Conservation (phyloP, 129 eudicot species). For the Helichrysum umbraculigerum region DNA sequence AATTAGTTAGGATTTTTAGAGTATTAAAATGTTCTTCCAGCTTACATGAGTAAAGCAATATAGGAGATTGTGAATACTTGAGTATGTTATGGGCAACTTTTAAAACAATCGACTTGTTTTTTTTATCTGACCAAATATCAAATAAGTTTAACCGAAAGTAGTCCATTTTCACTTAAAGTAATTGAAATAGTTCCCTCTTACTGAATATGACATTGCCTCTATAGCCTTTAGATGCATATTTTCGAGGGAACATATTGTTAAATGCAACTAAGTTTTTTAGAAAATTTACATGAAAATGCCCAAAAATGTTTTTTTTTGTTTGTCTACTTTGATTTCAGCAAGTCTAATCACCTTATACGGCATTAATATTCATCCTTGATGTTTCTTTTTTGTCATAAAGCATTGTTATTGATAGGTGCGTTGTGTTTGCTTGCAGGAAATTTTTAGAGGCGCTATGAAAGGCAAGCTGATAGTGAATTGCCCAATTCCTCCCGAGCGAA, state of each 20-base stretch:
- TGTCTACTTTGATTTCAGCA: background rate
- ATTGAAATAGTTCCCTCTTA: background rate
- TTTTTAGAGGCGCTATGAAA: constrained; percentile 98
- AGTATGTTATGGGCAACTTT: background rate
- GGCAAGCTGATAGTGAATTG: constrained; percentile 89
- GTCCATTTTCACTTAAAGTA: background rate
- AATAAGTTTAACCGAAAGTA: too few relatives aligned
- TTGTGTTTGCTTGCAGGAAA: constrained; percentile 58
- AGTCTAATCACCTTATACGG: background rate
- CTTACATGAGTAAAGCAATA: too few relatives aligned
- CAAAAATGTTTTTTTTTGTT: background rate
- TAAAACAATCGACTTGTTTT: background rate
- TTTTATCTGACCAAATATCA: background rate
- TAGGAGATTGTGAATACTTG: background rate
- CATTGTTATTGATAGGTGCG: background rate
- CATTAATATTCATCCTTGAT: too few relatives aligned
- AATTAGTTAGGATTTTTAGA: too few relatives aligned
- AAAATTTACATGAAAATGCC: too few relatives aligned
- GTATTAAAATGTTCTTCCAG: too few relatives aligned
- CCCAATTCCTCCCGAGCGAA: constrained; percentile 91
- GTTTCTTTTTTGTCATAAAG: background rate
- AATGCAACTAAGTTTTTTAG: background rate
- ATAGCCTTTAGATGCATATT: background rate
- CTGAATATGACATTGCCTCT: background rate
- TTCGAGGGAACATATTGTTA: background rate